Conservation (phyloP, 1,139 yeast genomes). For the Nakaseomyces bracarensis region DNA sequence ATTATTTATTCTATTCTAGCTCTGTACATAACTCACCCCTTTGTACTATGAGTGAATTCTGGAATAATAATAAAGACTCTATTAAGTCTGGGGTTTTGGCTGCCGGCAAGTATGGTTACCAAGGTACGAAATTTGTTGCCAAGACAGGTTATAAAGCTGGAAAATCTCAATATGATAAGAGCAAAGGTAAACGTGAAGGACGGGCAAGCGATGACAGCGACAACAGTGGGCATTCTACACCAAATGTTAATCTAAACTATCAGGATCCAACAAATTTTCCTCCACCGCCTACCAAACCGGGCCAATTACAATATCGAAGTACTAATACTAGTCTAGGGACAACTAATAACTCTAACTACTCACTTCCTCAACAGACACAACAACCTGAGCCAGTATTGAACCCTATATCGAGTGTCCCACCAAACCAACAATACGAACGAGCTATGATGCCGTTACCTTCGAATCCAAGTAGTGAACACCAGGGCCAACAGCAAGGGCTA, state of each 20-base stretch:
- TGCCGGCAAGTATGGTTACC: constrained; percentile 32
- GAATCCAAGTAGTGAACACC: not conserved
- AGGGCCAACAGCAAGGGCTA: constrained; percentile 1
- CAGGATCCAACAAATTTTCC: constrained; percentile 41
- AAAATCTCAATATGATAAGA: constrained; percentile 31
- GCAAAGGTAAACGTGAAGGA: constrained; percentile 19
- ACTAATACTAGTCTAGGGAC: constrained; percentile 1
- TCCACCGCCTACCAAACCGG: constrained; percentile 46
- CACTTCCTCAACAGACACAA: constrained; percentile 7
- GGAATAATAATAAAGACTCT: constrained; percentile 44
- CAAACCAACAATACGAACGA: not conserved
- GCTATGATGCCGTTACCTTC: constrained; percentile 2
- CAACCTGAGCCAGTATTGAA: not conserved
- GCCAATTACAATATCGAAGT: constrained; percentile 28
- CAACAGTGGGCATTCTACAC: constrained; percentile 2
- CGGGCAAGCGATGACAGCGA: constrained; percentile 9
- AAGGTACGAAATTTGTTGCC: constrained; percentile 40
- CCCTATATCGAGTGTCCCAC: not conserved
- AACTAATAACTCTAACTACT: not conserved
- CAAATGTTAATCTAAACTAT: constrained; percentile 1
- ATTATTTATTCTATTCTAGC: too few species aligned
- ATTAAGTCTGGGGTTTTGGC: constrained; percentile 37
- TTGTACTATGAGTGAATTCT: constrained; percentile 32
- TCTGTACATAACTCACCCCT: not conserved
- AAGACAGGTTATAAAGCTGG: constrained; percentile 41